Percentiles rank a stretch among this genome's conserved stretches.
Evolutionary conservation across 768 basidiomycete genomes (phyloP).

Genomic region (Trametes meyenii): DNA sequence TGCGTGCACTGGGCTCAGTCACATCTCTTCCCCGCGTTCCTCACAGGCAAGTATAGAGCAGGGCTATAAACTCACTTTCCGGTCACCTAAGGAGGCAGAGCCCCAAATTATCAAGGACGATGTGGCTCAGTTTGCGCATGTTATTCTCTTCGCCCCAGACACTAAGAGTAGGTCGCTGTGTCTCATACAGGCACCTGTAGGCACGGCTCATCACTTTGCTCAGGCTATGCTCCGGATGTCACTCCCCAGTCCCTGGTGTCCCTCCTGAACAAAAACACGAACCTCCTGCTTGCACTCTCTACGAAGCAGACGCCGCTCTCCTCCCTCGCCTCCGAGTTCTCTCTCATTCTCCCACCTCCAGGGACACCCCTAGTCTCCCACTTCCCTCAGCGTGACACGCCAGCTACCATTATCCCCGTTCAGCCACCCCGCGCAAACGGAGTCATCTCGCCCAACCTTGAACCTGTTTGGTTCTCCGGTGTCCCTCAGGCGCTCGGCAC

Average conservation of each 20-base stretch:
- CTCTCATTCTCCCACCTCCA: slow-evolving; percentile 84
- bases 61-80: slow-evolving; percentile 88
- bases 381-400: slow-evolving; percentile 74
- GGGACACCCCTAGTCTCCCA: slow-evolving; percentile 85
- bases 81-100: slow-evolving; percentile 72
- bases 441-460: slow-evolving; percentile 49
- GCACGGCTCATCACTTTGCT: neutral
- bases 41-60: slow-evolving; percentile 48
- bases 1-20: slow-evolving; percentile 35
- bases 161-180: slow-evolving; percentile 69
- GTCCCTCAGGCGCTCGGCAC: slow-evolving; percentile 62
- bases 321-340: slow-evolving; percentile 89
- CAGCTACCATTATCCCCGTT: slow-evolving; percentile 68
- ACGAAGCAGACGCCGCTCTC: slow-evolving; percentile 73
- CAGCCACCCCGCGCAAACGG: slow-evolving; percentile 45
- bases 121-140: slow-evolving; percentile 77
- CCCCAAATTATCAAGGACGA: slow-evolving; percentile 72
- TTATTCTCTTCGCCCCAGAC: slow-evolving; percentile 85
- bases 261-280: slow-evolving; percentile 70
- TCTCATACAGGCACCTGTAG: neutral
- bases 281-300: slow-evolving; percentile 83
- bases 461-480: slow-evolving; percentile 80
- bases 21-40: neutral
- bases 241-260: slow-evolving; percentile 79
- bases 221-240: slow-evolving; percentile 59